Evolutionary conservation across 208 protist genomes (phyloP).

Genomic region (Acanthamoeba royreba): DNA sequence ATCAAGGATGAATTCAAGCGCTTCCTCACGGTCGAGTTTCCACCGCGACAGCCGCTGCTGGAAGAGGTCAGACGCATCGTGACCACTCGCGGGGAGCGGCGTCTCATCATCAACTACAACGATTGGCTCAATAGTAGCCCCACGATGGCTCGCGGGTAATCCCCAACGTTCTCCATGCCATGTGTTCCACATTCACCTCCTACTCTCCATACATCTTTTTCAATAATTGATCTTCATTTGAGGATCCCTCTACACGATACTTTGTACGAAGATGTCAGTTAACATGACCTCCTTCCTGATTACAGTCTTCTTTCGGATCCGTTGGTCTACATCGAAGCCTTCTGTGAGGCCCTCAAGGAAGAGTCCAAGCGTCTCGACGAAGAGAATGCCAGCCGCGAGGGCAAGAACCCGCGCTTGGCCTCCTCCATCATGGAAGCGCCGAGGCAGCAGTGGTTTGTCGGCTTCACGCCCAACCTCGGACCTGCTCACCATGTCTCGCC

Average conservation of each 20-base stretch:
- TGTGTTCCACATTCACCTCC: not conserved
- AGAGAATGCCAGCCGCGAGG: not conserved
- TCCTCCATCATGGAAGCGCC: not conserved
- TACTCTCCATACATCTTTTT: not conserved
- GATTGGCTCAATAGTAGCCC: not conserved
- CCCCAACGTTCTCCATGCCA: not conserved
- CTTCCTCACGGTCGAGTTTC: not conserved
- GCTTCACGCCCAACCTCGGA: not conserved
- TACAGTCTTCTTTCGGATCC: not conserved
- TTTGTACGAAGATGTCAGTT: not conserved
- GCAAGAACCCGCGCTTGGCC: not conserved
- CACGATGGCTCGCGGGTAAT: not conserved
- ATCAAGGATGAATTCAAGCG: not conserved
- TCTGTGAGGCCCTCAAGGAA: not conserved
- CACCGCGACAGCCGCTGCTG: not conserved
- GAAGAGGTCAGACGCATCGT: not conserved
- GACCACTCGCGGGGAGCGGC: not conserved
- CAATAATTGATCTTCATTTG: not conserved
- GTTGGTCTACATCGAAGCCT: not conserved
- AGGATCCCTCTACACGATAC: not conserved
- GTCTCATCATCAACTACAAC: not conserved
- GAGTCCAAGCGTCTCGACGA: not conserved
- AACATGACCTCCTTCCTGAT: no score
- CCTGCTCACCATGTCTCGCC: constrained; percentile 6
- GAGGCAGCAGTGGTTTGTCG: constrained; percentile 5